Base-by-base conservation (phyloP, 805 yeast species). In the Metschnikowia aberdeeniae region DNA sequence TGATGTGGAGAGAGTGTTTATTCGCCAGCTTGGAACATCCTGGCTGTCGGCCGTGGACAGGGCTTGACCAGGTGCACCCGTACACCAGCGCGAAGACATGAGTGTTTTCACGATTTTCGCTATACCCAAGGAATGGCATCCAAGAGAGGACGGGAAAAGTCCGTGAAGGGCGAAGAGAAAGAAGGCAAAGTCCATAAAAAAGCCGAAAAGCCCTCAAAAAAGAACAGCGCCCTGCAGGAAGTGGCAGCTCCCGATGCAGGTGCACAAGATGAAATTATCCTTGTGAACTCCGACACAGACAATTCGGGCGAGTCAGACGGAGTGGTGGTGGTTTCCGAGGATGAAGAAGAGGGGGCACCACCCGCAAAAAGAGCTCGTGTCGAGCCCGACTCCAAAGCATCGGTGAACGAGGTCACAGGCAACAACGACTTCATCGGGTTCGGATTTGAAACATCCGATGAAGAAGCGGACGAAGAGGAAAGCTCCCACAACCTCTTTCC, bases 381-480 rank as follows among this genome's bases (percentile, higher is more conserved):
- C 22, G 41, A 45, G 10, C 29, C 30, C 33, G 43, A 45, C 46
- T 43, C 49, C 43, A 43, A 51, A 42, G 19, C n/a, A 5, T 10
- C 6, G 6, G 36, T 17, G 26, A 72, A 75, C 46, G 76, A 67
- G 33, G 58, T 76, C 4, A 56, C 75, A 1, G 65, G 68, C 32
- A 75, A 77, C 46, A 69, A 67, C 41, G 84, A 80, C 45, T 80
- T 74, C 52, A 80, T 80, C 17, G 80, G 75, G 10, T 78, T 80
- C 58, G 83, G 77, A 11, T 69, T 73, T 42, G 65, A 72, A 5
- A 73, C 77, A 1, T 74, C 76, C 6, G 78, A 68, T 5, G 62
- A 49, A 1, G 56, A 58, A 14, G 54, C 51, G 24, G 59, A 64
- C 0, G 20, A 27, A 2, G 17, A 5, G 5, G 11, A 11, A 6